phyloP scores from a whole-genome alignment of 208 protist genomes.

The Angomonas ambiguus region DNA sequence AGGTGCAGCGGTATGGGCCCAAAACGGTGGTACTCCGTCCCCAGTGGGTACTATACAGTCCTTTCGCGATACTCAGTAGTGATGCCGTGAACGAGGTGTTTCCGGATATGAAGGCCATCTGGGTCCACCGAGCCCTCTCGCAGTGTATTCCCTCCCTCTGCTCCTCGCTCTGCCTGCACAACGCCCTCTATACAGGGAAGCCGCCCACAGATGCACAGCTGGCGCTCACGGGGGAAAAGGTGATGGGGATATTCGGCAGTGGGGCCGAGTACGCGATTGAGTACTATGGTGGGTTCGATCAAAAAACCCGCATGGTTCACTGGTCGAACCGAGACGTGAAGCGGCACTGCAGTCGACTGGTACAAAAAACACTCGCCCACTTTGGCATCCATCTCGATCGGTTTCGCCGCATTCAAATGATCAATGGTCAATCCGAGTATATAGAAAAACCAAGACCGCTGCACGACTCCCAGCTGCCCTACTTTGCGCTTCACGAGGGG shows the following conservation, averaged over 20 bases:
- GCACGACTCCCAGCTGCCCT: constrained; percentile 84
- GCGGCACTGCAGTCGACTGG: constrained; percentile 68
- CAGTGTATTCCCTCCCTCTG: constrained; percentile 86
- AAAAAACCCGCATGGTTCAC: constrained; percentile 77
- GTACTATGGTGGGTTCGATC: constrained; percentile 75
- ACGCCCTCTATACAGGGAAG: constrained; percentile 85
- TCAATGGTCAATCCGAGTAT: constrained; percentile 86
- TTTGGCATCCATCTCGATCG: constrained; percentile 84
- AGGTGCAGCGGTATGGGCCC: constrained; percentile 72
- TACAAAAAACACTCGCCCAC: constrained; percentile 79
- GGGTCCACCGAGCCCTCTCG: constrained; percentile 82
- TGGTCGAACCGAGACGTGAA: constrained; percentile 90
- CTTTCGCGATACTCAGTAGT: constrained; percentile 75
- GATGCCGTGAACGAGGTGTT: constrained; percentile 64
- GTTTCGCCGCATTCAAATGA: constrained; percentile 84
- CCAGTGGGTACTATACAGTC: constrained; percentile 82
- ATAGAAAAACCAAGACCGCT: constrained; percentile 61
- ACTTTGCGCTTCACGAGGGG: constrained; percentile 86
- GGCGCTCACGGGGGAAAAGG: constrained; percentile 78
- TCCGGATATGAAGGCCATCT: constrained; percentile 71
- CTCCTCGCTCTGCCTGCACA: constrained; percentile 80
- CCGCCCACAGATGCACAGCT: constrained; percentile 81
- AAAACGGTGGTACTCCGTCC: constrained; percentile 53
- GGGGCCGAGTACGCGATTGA: constrained; percentile 80
- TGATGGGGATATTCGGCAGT: constrained; percentile 85